Evolutionary conservation across 208 protist species (phyloP).

Genomic region (Strigomonas culicis): DNA sequence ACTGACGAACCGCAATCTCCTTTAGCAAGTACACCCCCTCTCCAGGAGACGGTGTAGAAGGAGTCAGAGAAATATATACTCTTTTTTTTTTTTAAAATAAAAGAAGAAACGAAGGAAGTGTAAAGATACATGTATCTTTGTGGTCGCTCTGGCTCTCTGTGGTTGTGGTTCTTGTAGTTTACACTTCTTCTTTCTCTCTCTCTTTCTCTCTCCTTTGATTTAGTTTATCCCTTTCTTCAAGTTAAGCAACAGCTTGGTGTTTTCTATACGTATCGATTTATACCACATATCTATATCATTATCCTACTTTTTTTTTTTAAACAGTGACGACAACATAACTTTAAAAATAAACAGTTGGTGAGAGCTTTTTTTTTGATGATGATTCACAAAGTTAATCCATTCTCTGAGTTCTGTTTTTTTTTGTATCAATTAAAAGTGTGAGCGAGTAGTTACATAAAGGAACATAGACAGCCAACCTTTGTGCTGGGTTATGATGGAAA

Average conservation of each 20-base stretch:
- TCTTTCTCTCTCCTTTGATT: background rate
- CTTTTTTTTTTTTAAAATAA: background rate
- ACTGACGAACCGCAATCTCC: slow-evolving; percentile 55
- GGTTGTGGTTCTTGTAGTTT: slow-evolving; percentile 1
- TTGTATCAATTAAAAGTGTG: background rate
- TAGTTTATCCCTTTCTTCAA: background rate
- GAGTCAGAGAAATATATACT: background rate
- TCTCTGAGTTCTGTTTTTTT: slow-evolving; percentile 29
- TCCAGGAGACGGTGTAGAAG: background rate
- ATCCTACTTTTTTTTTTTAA: background rate
- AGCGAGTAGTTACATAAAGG: background rate
- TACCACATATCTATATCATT: background rate
- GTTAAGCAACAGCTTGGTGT: background rate
- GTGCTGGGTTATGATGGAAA: too few relatives aligned
- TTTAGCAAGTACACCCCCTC: too few relatives aligned
- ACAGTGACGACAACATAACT: slow-evolving; percentile 20
- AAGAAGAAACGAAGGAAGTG: too few relatives aligned
- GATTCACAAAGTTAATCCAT: slow-evolving; percentile 41
- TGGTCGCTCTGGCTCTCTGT: background rate
- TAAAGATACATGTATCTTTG: too few relatives aligned
- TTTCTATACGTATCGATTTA: background rate
- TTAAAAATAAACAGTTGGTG: slow-evolving; percentile 40
- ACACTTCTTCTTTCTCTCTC: background rate
- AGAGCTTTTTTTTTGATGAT: slow-evolving; percentile 32
- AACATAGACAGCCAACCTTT: too few relatives aligned